Evolutionary conservation across 306 rosid species (phyloP), one percentile per base, ranked within the genome.

Genomic region (Dalbergia oliveri): DNA sequence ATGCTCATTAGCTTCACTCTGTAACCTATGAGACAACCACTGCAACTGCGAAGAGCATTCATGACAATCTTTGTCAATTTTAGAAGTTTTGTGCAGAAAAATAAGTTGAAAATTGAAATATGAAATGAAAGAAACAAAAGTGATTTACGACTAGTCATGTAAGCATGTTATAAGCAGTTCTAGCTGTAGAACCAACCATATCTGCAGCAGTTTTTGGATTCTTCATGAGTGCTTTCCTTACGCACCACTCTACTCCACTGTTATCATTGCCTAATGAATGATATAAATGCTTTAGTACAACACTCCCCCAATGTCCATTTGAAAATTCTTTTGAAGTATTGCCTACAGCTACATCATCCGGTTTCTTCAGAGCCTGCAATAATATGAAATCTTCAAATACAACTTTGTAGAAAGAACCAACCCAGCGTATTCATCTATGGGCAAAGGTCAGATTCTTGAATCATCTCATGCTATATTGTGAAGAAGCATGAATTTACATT

Each of bases 221-320:
- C 65, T 11, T 39, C 37, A 61, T 77, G 56, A 89, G 81, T 62
- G 87, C 90, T 79, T 89, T 85, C 68, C 75, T 84, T 18, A 87
- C 86, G 87, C 92, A 87, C 66, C 66, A 75, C 62, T 83, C 86
- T 76, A 89, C 78, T 75, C 91, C 88, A 49, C 91, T 89, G 81
- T 86, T 89, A 57, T 62, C 82, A 72, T 78, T 84, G 51, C 91
- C 86, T 59, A 89, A 44, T 37, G 97, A 93, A 84, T 88, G 91
- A 84, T 73, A 77, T 75, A 91, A 72, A 57, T 75, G 89, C 65
- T 82, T 88, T 76, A 87, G 84, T 62, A 85, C 76, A 58, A 87
- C 81, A 85, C 85, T 85, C 82, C 90, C 89, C 89, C 91, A 90
- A 73, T 81, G 76, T 71, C 83, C 81, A 80, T 63, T 81, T n/a